These are phyloP conservation scores for Acer saccharum DNA, from an alignment of 345 rosid species.

Conservation along the genomic window DNA sequence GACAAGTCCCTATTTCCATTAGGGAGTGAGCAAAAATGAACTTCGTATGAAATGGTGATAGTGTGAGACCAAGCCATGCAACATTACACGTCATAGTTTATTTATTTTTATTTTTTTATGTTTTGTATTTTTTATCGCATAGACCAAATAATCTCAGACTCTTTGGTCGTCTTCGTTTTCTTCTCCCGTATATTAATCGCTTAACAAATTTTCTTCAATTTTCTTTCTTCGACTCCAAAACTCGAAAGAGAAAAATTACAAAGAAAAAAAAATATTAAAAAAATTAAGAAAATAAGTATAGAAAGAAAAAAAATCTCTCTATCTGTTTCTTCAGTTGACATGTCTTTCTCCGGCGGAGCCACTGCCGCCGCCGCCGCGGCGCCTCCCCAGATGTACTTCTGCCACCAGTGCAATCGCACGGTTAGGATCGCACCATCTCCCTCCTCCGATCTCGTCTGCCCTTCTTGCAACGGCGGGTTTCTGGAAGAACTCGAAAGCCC, in stretches of 20 bases:
- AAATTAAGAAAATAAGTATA: not conserved
- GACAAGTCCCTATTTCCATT: too few species aligned
- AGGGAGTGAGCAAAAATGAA: too few species aligned
- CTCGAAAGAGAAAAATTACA: too few species aligned
- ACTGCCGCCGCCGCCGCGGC: slow-evolving; percentile 25
- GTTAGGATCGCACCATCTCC: slow-evolving; percentile 46
- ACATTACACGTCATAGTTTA: too few species aligned
- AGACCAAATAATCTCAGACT: too few species aligned
- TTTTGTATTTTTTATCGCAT: too few species aligned
- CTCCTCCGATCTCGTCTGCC: slow-evolving; percentile 56
- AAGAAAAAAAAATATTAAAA: too few species aligned
- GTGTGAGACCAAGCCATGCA: too few species aligned
- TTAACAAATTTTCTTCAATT: not conserved
- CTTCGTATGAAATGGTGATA: too few species aligned
- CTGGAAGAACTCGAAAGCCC: slow-evolving; percentile 60
- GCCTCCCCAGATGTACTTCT: slow-evolving; percentile 49
- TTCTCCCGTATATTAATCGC: not conserved
- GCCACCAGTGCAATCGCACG: slow-evolving; percentile 60
- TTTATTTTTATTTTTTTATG: too few species aligned
- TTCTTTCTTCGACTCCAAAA: not conserved
- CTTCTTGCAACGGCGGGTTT: slow-evolving; percentile 56
- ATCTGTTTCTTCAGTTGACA: slow-evolving; percentile 13
- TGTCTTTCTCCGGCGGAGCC: slow-evolving; percentile 39
- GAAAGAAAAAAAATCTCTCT: not conserved
- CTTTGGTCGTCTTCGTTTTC: not conserved